phyloP scores from a whole-genome alignment of 768 basidiomycete genomes.

The Symmetrospora coprosmae region DNA sequence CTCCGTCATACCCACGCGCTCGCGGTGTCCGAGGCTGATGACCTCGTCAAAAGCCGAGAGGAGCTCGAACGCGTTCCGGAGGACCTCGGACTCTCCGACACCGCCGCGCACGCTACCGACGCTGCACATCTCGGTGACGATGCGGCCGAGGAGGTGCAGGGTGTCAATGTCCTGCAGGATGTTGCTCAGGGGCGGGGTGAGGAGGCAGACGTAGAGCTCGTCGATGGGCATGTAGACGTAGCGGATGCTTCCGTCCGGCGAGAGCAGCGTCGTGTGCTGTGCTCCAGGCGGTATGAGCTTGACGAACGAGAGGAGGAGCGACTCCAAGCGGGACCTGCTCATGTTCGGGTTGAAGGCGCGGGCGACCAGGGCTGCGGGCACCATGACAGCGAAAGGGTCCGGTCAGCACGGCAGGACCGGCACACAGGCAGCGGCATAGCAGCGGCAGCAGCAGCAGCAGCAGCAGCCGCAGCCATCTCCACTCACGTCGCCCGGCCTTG shows the following conservation, averaged over 20 bases:
- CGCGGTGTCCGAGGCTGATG: conserved; percentile 60
- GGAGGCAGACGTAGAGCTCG: conserved; percentile 88
- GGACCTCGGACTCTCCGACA: conserved; percentile 76
- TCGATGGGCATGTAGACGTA: conserved; percentile 38
- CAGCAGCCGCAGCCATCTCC: background rate
- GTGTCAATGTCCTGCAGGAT: conserved; percentile 97
- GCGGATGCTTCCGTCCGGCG: conserved; percentile 29
- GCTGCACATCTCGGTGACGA: conserved; percentile 73
- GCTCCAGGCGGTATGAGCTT: conserved; percentile 91
- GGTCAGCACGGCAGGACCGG: background rate
- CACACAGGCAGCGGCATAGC: background rate
- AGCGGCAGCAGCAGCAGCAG: background rate
- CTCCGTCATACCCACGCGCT: conserved; percentile 41
- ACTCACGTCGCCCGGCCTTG: conserved; percentile 75
- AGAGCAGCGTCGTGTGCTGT: conserved; percentile 38
- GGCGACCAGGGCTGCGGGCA: conserved; percentile 65
- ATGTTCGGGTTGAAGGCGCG: conserved; percentile 82
- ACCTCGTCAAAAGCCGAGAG: conserved; percentile 94
- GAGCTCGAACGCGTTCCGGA: conserved; percentile 80
- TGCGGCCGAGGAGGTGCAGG: conserved; percentile 78
- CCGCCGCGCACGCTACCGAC: conserved; percentile 37
- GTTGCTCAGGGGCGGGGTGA: conserved; percentile 98
- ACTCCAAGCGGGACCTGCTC: conserved; percentile 80
- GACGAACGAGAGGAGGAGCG: conserved; percentile 88
- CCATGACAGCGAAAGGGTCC: background rate